Base-by-base conservation (phyloP, 2,329 filamentous ascomycete genomes). In the Chaetomium sp. region DNA sequence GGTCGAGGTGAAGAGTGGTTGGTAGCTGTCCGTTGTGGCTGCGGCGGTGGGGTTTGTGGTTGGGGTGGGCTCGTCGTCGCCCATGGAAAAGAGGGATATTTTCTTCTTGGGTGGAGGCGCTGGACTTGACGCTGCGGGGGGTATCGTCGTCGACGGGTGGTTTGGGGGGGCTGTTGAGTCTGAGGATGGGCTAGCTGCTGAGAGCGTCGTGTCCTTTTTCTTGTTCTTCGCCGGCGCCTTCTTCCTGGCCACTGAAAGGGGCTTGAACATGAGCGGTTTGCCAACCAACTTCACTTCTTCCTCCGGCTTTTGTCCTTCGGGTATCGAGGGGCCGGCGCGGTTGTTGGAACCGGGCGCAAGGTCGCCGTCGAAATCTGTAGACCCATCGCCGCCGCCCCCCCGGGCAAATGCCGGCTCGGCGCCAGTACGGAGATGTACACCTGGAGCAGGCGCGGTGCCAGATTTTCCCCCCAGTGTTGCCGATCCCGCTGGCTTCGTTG, bases 231-330 rank as follows among this genome's bases (percentile, higher is more conserved):
- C 85, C 33, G 87, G 83, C 68, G 65, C 49, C 64, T 66, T 68
- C 23, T 90, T 92, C 67, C 91, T 85, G 19, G 88, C 86, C 16
- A 97, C 93, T 0, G 93, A 97, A 45, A 97, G 80, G 3, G 94
- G 94, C 74, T 89, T 90, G 77, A 98, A 97, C 86, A 92, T 91
- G 76, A 93, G 86, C 13, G 92, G 87, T 71, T 93, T 95, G 23
- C 90, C 91, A 2, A 89, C 85, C 16, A 90, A 77, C 77, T 91
- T 89, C 19, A 90, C 83, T 64, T 89, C 86, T 1, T 85, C 81
- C n/a, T 83, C 83, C 29, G 83, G 77, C 72, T 87, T 86, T 71
- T 86, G 82, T 50, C 83, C 83, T 13, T 79, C 80, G 1, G 83
- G 82, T 70, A 85, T 83, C 35, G 80, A 78, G n/a, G 83, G 82